Evolutionary conservation across 352 stramenopile species (phyloP), one percentile per base, ranked within the genome.

Genomic region (Hyphochytrium catenoides): DNA sequence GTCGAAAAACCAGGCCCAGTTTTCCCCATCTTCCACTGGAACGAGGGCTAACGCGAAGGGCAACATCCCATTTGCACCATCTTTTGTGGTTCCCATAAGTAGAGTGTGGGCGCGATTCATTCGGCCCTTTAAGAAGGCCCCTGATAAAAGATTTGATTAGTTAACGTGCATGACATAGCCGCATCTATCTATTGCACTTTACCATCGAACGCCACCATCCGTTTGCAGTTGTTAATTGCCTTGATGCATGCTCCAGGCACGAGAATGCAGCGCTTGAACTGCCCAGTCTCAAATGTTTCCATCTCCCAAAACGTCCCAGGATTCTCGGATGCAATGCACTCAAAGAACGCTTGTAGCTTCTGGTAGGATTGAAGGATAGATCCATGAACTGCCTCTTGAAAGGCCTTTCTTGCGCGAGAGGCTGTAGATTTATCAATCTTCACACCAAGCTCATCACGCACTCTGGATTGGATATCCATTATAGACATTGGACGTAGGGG

Each of bases 1-100:
- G n/a, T n/a, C n/a, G n/a, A 78, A 32, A 32, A 78, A 78, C 65
- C 65, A 78, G 37, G 65, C 62, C 65, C 65, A 78, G 46, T 62
- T 74, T 11, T 53, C 31, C 44, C 74, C 51, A 28, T 61, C 57
- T 42, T 78, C 65, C 18, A 67, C 50, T 8, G 42, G 51, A 15
- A 78, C 65, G 15, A 78, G 53, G 19, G 65, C 65, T 22, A 76
- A 40, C 0, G 65, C 62, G 16, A 78, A 66, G 1, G 62, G 59
- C 0, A 78, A 24, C 6, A 68, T 52, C 18, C 67, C 49, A 38
- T 78, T 63, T 37, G 74, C 76, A n/a, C 56, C 64, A 34, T 75
- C 65, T 37, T 75, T 74, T n/a, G n/a, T n/a, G n/a, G n/a, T n/a
- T n/a, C n/a, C n/a, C n/a, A n/a, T n/a, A n/a, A n/a, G n/a, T n/a